Percentiles rank a stretch among this genome's conserved stretches.
Conservation (phyloP, 352 stramenopile genomes). For the Elongisporangium prolatum region DNA sequence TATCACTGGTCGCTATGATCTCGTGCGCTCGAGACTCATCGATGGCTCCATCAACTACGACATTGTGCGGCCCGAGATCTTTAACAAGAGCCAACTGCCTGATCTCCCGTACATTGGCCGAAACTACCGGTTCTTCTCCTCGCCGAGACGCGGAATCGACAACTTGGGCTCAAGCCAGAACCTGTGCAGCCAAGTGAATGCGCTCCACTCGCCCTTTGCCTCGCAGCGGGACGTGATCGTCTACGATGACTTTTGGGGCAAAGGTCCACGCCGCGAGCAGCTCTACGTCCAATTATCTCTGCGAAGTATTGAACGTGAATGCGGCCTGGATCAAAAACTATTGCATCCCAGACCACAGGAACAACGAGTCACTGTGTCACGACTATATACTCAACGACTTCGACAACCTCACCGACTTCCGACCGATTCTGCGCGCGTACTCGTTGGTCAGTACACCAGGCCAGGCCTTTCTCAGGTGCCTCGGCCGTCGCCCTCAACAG, state of each 20-base stretch:
- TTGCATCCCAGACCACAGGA: constrained; percentile 20
- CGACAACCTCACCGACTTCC: constrained; percentile 22
- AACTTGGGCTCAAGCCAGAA: constrained; percentile 36
- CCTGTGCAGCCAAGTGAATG: constrained; percentile 37
- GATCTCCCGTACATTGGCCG: constrained; percentile 24
- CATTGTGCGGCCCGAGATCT: constrained; percentile 27
- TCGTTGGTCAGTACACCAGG: constrained; percentile 34
- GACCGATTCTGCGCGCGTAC: constrained; percentile 26
- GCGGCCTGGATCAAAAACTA: constrained; percentile 27
- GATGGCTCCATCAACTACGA: constrained; percentile 41
- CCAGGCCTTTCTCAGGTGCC: constrained; percentile 47
- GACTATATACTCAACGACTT: constrained; percentile 52
- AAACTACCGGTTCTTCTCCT: constrained; percentile 30
- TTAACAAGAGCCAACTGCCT: constrained; percentile 22
- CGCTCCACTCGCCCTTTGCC: constrained; percentile 9
- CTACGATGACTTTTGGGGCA: constrained; percentile 46
- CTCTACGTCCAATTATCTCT: constrained; percentile 14
- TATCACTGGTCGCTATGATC: constrained; percentile 38
- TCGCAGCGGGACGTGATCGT: constrained; percentile 17
- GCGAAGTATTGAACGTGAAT: constrained; percentile 34
- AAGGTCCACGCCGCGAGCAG: constrained; percentile 24
- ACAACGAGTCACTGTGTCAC: constrained; percentile 26
- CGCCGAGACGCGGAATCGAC: constrained; percentile 18
- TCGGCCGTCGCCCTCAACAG: constrained; percentile 20
- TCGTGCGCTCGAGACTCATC: constrained; percentile 31